phyloP scores from a whole-genome alignment of 2,329 filamentous ascomycete genomes.

The Aspergillus neotritici region DNA sequence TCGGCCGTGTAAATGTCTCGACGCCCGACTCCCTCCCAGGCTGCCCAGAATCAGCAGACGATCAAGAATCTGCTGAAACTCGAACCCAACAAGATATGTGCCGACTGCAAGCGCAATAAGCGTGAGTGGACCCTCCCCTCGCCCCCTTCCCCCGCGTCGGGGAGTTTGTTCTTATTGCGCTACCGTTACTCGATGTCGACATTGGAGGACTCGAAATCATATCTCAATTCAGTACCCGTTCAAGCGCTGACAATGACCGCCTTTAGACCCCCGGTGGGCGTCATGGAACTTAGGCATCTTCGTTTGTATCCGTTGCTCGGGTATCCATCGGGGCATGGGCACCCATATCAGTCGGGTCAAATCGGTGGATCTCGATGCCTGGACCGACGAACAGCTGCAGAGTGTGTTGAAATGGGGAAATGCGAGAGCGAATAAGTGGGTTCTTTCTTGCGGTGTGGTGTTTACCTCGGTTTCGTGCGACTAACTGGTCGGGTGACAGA shows the following conservation, averaged over 20 bases:
- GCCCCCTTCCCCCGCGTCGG: conserved; percentile 3
- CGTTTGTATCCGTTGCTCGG: conserved; percentile 95
- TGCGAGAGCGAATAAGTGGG: conserved; percentile 83
- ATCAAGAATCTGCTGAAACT: conserved; percentile 94
- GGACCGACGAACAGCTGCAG: conserved; percentile 96
- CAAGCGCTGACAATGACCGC: conserved; percentile 14
- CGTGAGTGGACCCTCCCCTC: conserved; percentile 52
- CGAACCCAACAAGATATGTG: conserved; percentile 92
- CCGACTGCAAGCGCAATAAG: conserved; percentile 98
- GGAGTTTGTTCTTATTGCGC: background rate
- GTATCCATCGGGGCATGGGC: conserved; percentile 97
- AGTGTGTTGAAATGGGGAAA: conserved; percentile 96
- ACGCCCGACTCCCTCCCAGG: conserved; percentile 69
- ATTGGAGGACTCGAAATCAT: too few relatives aligned
- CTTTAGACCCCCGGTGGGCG: conserved; percentile 88
- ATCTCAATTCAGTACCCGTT: background rate
- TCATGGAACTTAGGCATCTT: conserved; percentile 98
- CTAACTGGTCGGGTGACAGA: conserved; percentile 29
- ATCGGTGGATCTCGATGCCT: conserved; percentile 93
- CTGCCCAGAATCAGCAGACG: conserved; percentile 86
- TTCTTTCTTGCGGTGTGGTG: conserved; percentile 5
- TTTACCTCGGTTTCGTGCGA: conserved; percentile 1
- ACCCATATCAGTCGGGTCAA: conserved; percentile 98
- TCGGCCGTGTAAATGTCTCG: conserved; percentile 31
- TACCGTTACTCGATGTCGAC: background rate